Base-by-base conservation (phyloP, 1,284 basidiomycete genomes). In the Pterulicium gracile region DNA sequence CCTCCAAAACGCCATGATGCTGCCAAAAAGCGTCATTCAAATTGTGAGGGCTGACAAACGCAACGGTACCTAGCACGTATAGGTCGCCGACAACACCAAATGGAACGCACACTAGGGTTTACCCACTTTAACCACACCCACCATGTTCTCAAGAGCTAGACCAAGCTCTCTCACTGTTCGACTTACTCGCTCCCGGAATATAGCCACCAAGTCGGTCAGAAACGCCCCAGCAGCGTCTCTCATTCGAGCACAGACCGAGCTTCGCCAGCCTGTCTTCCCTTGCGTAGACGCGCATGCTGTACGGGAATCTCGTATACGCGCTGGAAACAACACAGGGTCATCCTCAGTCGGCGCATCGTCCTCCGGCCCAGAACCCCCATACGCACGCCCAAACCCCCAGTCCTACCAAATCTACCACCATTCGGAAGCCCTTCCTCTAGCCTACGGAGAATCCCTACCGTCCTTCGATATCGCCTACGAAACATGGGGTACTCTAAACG, bases 391-490 rank as follows among this genome's bases (percentile, higher is more conserved):
- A 0, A 80, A 67, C 47, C 86, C 86, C 1, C 63, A 72, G 7
- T 75, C 81, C 0, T 89, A 88, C 67, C 64, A 72, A 35, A 61
- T 72, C 20, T 92, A 82, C 57, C 76, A 77, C 50, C 80, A 87
- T 53, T 51, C 65, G 0, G 55, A 63, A 1, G 77, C 86, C 0
- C 70, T 97, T 20, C 71, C 75, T 0, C 75, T 98, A 12, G 72
- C 80, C 12, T 97, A 98, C 66, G 69, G 80, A 0, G 61, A 72
- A 0, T 67, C 81, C 1, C 72, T 98, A 0, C 81, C 88, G 0
- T 67, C 77, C 14, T 90, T 92, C 56, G 78, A 90, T 52, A 72
- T 98, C 47, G 96, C 96, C 0, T 98, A 98, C 72, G 95, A 98
- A 67, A 93, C 95, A 0, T 98, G 96, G 96, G 95, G 95, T 1